Evolutionary conservation across 2,329 filamentous ascomycete genomes (phyloP), one percentile per base, ranked within the genome.

Genomic region (Verticillium dahliae): DNA sequence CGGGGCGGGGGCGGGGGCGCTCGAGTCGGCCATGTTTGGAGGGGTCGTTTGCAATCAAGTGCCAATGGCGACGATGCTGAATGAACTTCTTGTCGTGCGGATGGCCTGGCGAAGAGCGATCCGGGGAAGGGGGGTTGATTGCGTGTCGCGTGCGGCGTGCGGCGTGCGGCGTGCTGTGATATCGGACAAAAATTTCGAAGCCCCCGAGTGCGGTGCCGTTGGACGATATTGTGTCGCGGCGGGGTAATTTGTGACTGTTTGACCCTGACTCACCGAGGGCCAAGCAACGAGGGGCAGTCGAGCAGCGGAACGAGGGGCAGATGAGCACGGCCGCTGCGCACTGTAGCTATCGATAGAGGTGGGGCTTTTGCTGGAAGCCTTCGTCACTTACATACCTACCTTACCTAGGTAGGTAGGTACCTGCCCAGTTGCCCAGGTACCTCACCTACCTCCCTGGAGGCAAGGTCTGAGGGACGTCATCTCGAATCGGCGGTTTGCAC

Each of bases 1-100:
- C 56, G 78, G 73, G 66, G 73, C 71, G 62, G 71, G 70, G 65
- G 70, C 71, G 62, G 73, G 69, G 57, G 70, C 64, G 57, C 68
- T 68, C 37, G 71, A 70, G 65, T 76, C 73, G 63, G 65, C 63
- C 63, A 66, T 66, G 59, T 61, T 61, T 64, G 62, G 57, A 9
- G 18, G 45, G 18, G 45, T 52, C 45, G 45, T 27, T n/a, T 22
- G 45, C 22, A 18, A 18, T 22, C 45, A 18, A 27, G 18, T 52
- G 45, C 45, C 45, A 52, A 52, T 27, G 45, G 45, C 45, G 22
- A 31, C 27, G 45, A 27, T 10, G 22, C 2, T 11, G 11, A n/a
- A 18, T 52, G 18, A 31, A 31, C 5, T 31, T 31, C 27, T 18
- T 52, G 11, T 52, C 45, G 45, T 52, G 45, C n/a, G 45, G 39